A percentile compares a stretch with the other conserved stretches of the same genome.
Evolutionary conservation across 176 grass and related monocot species (phyloP).

Genomic region (Puya raimondii): DNA sequence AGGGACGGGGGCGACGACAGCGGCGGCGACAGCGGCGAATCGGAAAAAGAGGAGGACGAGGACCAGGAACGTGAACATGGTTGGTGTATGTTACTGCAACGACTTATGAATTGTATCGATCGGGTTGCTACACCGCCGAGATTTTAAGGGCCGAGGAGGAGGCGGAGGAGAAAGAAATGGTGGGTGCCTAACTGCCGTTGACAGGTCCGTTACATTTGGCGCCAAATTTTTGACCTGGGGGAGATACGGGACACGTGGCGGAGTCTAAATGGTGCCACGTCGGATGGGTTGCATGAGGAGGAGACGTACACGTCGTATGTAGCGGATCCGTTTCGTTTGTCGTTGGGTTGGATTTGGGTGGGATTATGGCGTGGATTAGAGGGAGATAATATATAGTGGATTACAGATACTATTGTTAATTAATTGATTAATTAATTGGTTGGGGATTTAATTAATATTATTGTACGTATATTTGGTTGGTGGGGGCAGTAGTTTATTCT

Average conservation of each 20-base stretch:
- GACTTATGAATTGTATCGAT: neutral
- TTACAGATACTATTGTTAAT: neutral
- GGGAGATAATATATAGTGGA: slow-evolving; percentile 25
- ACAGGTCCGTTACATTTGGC: slow-evolving; percentile 24
- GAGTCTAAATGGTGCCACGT: slow-evolving; percentile 6
- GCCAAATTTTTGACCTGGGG: slow-evolving; percentile 26
- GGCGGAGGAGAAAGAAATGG: neutral
- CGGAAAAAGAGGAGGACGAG: slow-evolving; percentile 5
- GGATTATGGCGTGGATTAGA: slow-evolving; percentile 27
- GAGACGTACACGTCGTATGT: slow-evolving; percentile 6
- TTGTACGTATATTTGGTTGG: too few species aligned
- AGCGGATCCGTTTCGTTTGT: slow-evolving; percentile 6
- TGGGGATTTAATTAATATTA: too few species aligned
- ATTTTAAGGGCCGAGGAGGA: slow-evolving; percentile 16
- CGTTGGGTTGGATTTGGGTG: slow-evolving; percentile 15
- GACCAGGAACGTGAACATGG: slow-evolving; percentile 12
- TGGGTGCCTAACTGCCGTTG: slow-evolving; percentile 42
- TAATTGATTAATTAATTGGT: too few species aligned
- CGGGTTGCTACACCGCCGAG: slow-evolving; percentile 28
- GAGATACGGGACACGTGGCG: slow-evolving; percentile 1
- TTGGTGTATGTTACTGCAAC: neutral
- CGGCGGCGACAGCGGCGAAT: neutral
- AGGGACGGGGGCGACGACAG: neutral
- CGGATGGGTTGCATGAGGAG: neutral
- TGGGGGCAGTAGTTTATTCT: too few species aligned